Conservation (phyloP, 352 stramenopile genomes). For the Halophytophthora batemanensis region DNA sequence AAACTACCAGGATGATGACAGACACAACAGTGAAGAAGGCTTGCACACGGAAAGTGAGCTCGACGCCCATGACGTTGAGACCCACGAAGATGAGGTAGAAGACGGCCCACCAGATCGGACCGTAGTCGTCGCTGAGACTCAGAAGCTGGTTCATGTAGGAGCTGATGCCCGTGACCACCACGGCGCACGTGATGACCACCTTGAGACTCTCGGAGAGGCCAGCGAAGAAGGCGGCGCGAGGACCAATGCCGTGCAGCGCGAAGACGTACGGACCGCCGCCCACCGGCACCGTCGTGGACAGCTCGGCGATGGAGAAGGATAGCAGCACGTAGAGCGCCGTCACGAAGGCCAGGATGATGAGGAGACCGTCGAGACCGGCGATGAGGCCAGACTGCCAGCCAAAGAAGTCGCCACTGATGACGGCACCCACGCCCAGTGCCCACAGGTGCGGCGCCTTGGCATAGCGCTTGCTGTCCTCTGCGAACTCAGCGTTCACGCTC, state of each 20-base stretch:
- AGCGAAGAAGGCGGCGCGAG: slow-evolving; percentile 53
- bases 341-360: slow-evolving; percentile 55
- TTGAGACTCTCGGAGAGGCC: slow-evolving; percentile 67
- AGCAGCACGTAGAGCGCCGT: slow-evolving; percentile 63
- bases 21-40: slow-evolving; percentile 51
- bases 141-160: slow-evolving; percentile 67
- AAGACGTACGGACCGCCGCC: slow-evolving; percentile 65
- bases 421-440: slow-evolving; percentile 51
- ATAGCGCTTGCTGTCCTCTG: slow-evolving; percentile 25
- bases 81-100: slow-evolving; percentile 63
- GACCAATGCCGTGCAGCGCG: slow-evolving; percentile 56
- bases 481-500: not conserved
- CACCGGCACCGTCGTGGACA: slow-evolving; percentile 52
- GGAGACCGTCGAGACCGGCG: slow-evolving; percentile 52
- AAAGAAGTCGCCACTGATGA: slow-evolving; percentile 64
- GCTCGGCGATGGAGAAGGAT: slow-evolving; percentile 67
- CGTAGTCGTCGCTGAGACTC: slow-evolving; percentile 30
- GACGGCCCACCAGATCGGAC: slow-evolving; percentile 51
- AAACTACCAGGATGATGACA: slow-evolving; percentile 57
- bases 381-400: slow-evolving; percentile 56
- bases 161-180: slow-evolving; percentile 61
- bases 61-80: slow-evolving; percentile 59
- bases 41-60: slow-evolving; percentile 67
- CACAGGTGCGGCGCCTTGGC: slow-evolving; percentile 56
- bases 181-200: slow-evolving; percentile 59